Percentiles rank a stretch among this genome's conserved stretches.
These are phyloP conservation scores for Sporothrix luriei DNA, from an alignment of 2,329 filamentous ascomycete species.

Conservation along the genomic window DNA sequence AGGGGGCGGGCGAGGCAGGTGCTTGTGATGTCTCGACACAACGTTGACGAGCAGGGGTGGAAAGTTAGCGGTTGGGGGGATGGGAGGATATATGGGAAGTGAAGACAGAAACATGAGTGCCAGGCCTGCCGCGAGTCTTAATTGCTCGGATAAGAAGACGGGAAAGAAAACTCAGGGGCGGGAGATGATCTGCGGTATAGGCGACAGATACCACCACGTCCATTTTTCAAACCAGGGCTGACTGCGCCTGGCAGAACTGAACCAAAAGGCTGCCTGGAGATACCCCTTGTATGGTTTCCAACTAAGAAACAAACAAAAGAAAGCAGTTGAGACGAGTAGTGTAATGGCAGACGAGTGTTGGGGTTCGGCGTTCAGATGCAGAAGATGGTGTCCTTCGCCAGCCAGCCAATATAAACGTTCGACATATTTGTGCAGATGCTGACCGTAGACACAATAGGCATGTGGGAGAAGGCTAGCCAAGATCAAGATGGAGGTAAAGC, in stretches of 20 bases:
- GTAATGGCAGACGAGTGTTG: background rate
- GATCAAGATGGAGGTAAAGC: conserved; percentile 3
- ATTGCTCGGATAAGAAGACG: conserved; percentile 31
- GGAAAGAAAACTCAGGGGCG: conserved; percentile 27
- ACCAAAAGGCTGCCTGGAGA: background rate
- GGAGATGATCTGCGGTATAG: conserved; percentile 27
- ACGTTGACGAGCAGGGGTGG: conserved; percentile 24
- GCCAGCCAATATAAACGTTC: background rate
- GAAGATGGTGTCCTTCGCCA: background rate
- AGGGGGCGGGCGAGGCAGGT: conserved; percentile 30
- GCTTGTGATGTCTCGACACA: conserved; percentile 34
- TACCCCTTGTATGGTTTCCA: conserved; percentile 7
- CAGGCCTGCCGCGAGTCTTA: conserved; percentile 28
- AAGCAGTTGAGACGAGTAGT: background rate
- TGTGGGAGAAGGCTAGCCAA: background rate
- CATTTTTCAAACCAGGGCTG: conserved; percentile 19
- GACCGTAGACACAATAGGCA: background rate
- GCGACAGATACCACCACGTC: conserved; percentile 16
- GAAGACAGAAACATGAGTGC: conserved; percentile 10
- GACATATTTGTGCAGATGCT: background rate
- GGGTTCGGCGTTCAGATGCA: background rate
- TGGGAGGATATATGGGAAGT: conserved; percentile 21
- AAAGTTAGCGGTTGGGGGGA: conserved; percentile 33
- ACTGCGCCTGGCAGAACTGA: background rate
- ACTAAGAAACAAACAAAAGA: background rate